Conservation (phyloP, 2,329 filamentous ascomycete genomes). For the Colletotrichum coccodes region DNA sequence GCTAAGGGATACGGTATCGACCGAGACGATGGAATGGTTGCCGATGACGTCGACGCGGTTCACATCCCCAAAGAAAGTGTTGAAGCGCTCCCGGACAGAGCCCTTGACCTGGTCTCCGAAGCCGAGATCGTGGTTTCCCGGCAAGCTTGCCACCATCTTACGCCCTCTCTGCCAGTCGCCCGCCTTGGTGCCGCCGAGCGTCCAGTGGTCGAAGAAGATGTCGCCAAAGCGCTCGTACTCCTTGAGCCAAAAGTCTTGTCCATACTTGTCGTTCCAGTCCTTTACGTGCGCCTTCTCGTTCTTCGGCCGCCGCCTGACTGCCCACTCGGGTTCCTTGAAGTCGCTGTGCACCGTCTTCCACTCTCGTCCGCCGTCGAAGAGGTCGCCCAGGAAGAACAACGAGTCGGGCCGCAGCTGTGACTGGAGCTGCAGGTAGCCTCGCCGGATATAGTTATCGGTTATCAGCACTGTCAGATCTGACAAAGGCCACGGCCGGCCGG, state of each 20-base stretch:
- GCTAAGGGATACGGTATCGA: constrained; percentile 89
- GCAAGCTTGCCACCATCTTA: constrained; percentile 85
- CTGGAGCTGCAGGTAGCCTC: constrained; percentile 84
- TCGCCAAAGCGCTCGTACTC: constrained; percentile 89
- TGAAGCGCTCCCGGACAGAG: constrained; percentile 84
- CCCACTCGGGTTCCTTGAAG: constrained; percentile 70
- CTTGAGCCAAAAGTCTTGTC: constrained; percentile 83
- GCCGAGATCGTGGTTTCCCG: constrained; percentile 94
- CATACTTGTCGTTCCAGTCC: constrained; percentile 79
- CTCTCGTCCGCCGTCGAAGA: constrained; percentile 96
- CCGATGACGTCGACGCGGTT: constrained; percentile 92
- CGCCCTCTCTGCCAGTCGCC: constrained; percentile 72
- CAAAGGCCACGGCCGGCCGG: constrained; percentile 75
- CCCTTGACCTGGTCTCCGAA: constrained; percentile 88
- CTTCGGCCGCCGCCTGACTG: constrained; percentile 58
- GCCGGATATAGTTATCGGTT: constrained; percentile 90
- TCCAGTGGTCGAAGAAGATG: constrained; percentile 83
- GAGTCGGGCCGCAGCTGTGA: constrained; percentile 83
- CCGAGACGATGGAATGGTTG: constrained; percentile 94
- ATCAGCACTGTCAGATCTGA: constrained; percentile 65
- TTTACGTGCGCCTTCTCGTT: constrained; percentile 67
- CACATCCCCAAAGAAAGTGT: constrained; percentile 88
- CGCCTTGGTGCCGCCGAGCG: constrained; percentile 63
- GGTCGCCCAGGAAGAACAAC: constrained; percentile 89
- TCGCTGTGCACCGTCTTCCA: constrained; percentile 80